Evolutionary conservation across 2,329 filamentous ascomycete species (phyloP).

Genomic region (Ceratocystiopsis sp.): DNA sequence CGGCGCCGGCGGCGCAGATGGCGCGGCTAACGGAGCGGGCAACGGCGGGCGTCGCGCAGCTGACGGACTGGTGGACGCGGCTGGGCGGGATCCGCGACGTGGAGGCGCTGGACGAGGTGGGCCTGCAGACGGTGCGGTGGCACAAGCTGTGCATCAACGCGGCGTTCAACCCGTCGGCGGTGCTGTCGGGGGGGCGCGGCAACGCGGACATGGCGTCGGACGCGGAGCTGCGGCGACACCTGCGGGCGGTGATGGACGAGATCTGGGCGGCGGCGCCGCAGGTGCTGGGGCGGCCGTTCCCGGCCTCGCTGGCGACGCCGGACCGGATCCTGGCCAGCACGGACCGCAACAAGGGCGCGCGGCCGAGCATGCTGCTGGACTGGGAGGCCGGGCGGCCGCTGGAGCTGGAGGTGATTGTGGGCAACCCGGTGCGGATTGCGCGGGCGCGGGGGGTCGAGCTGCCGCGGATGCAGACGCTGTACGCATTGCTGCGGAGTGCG

Average conservation of each 20-base stretch:
- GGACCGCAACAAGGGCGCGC: conserved; percentile 44
- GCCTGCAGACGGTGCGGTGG: conserved; percentile 55
- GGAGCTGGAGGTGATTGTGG: conserved; percentile 57
- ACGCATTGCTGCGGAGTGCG: conserved; percentile 46
- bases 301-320: conserved; percentile 39
- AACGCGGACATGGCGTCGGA: conserved; percentile 50
- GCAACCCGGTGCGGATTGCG: conserved; percentile 52
- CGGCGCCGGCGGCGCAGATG: background rate
- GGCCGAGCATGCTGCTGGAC: conserved; percentile 52
- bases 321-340: conserved; percentile 47
- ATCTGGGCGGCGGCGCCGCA: conserved; percentile 46
- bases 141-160: conserved; percentile 66
- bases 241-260: conserved; percentile 52
- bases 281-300: conserved; percentile 44
- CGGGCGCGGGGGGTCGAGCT: conserved; percentile 44
- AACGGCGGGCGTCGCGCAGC: conserved; percentile 25
- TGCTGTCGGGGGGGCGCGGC: conserved; percentile 44
- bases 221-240: conserved; percentile 41
- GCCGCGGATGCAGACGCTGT: conserved; percentile 48
- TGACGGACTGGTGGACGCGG: conserved; percentile 35
- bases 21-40: background rate
- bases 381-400: conserved; percentile 49
- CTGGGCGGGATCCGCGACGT: conserved; percentile 49
- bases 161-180: conserved; percentile 55
- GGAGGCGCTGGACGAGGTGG: conserved; percentile 39